A percentile compares a stretch with the other conserved stretches of the same genome.
These are phyloP conservation scores for Phytopythium delawarense DNA, from an alignment of 352 stramenopile genomes.

Conservation along the genomic window DNA sequence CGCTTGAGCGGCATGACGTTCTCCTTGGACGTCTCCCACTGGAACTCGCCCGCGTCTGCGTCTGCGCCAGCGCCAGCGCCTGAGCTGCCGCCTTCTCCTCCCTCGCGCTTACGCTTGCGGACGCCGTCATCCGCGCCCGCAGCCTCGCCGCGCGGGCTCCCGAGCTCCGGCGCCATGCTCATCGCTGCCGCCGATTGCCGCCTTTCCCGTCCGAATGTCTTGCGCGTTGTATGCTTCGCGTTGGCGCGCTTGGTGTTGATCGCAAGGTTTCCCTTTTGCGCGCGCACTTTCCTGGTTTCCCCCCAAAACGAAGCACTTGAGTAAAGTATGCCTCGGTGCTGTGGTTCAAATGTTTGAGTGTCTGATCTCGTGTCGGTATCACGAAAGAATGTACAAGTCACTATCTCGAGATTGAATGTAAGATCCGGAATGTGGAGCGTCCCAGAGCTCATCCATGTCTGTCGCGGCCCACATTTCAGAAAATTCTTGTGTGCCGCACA, in stretches of 20 bases:
- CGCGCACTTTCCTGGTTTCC: conserved; percentile 3
- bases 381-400: neutral
- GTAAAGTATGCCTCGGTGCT: neutral
- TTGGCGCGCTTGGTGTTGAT: neutral
- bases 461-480: conserved; percentile 2
- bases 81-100: too few relatives aligned
- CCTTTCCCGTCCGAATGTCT: neutral
- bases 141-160: neutral
- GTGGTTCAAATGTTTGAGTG: conserved; percentile 4
- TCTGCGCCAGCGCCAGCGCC: conserved; percentile 3
- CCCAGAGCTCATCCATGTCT: conserved; percentile 2
- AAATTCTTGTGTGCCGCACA: conserved; percentile 16
- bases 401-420: neutral
- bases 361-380: neutral
- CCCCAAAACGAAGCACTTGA: neutral
- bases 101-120: conserved; percentile 27
- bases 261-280: neutral
- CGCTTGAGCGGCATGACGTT: conserved; percentile 85
- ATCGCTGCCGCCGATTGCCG: neutral
- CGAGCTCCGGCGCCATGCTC: neutral
- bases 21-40: conserved; percentile 86
- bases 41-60: conserved; percentile 31
- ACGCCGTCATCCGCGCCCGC: neutral
- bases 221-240: neutral
- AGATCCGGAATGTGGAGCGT: neutral